Evolutionary conservation across 2,329 filamentous ascomycete species (phyloP), one percentile per base, ranked within the genome.

Genomic region (Fusarium sp.): DNA sequence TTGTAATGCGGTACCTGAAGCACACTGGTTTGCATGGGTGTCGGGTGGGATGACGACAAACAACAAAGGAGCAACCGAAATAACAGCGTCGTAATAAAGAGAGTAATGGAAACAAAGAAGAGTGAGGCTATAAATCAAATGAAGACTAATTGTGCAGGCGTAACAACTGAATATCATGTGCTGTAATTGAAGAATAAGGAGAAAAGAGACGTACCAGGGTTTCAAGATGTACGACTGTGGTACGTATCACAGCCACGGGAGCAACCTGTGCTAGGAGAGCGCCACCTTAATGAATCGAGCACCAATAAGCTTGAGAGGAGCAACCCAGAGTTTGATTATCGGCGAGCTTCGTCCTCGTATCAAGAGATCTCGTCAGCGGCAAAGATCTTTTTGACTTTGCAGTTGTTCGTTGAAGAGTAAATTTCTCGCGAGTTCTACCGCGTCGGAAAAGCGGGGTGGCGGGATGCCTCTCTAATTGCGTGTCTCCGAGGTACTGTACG

Each of bases 1-100:
- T 63, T 70, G 57, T 23, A 61, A 68, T 57, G 43, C 59, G 70
- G 73, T 74, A 74, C 73, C 73, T 75, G 73, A 74, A 59, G 66
- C 57, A 52, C 49, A n/a, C 58, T 67, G 33, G 38, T 8, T 23
- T 57, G 53, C 60, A 60, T 43, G 52, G 43, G 60, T 66, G 41
- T 53, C 23, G 55, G 59, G 55, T 58, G 42, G 57, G 59, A 63
- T 71, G 64, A 71, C 35, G 68, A 53, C 48, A 42, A 56, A 62
- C 33, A 50, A 48, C 26, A 23, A 48, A 42, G 41, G 20, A 46
- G n/a, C 47, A 62, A 44, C 54, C 50, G 59, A 48, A 42, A 44
- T 53, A 37, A 52, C 56, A 69, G 42, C 42, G 64, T 63, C 28
- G 49, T 29, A 41, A 38, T 38, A 28, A 47, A 37, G 39, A 48